Evolutionary conservation across 2,329 filamentous ascomycete genomes (phyloP).

Genomic region (Colletotrichum navitas): DNA sequence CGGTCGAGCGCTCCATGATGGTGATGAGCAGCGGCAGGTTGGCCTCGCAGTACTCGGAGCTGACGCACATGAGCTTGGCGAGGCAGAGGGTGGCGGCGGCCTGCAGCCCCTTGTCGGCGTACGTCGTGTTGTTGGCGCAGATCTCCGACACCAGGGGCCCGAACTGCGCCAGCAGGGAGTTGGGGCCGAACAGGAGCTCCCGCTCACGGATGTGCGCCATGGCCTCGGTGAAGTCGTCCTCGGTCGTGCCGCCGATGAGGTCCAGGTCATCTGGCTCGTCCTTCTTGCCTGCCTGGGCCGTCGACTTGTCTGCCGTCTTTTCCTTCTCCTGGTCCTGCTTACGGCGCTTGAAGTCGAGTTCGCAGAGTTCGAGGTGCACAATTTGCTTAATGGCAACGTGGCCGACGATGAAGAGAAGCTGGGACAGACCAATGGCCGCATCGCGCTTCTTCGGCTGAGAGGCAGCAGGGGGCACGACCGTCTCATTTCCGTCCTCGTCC

Average conservation of each 20-base stretch:
- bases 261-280: conserved; percentile 89
- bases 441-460: conserved; percentile 69
- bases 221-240: conserved; percentile 91
- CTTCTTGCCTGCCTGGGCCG: conserved; percentile 48
- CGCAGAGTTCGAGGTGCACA: conserved; percentile 96
- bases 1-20: conserved; percentile 93
- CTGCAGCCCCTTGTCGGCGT: conserved; percentile 90
- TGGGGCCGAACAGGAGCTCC: conserved; percentile 84
- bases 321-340: conserved; percentile 90
- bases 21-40: conserved; percentile 96
- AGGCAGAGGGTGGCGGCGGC: conserved; percentile 93
- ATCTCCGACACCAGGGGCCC: conserved; percentile 93
- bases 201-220: conserved; percentile 87
- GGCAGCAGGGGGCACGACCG: conserved; percentile 44
- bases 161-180: conserved; percentile 89
- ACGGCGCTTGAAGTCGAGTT: conserved; percentile 96
- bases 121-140: conserved; percentile 93
- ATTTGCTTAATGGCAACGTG: conserved; percentile 99
- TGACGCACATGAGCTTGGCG: conserved; percentile 99
- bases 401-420: conserved; percentile 93
- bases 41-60: conserved; percentile 93
- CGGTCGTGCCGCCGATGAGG: conserved; percentile 95
- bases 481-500: conserved; percentile 46
- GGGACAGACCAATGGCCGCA: conserved; percentile 82
- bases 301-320: conserved; percentile 55